These are phyloP conservation scores for Glycine soja DNA, from an alignment of 306 rosid species.

Conservation along the genomic window DNA sequence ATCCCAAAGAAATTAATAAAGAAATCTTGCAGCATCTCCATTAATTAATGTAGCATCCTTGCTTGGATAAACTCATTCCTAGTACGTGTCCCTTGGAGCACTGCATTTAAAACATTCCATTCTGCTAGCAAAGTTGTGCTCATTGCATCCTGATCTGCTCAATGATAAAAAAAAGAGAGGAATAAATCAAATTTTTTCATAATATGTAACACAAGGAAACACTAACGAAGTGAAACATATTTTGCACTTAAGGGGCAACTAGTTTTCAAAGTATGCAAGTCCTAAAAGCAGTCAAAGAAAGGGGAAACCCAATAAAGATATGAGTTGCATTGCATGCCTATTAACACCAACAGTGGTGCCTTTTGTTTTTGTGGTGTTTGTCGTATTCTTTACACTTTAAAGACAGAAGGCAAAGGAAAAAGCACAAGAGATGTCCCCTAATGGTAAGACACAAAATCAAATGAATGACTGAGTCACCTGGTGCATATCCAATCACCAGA, in stretches of 20 bases:
- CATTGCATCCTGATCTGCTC: conserved; percentile 90
- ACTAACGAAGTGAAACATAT: not conserved
- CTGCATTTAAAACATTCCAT: conserved; percentile 96
- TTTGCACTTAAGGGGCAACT: not conserved
- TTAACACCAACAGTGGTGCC: conserved; percentile 1
- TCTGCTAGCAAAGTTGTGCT: conserved; percentile 97
- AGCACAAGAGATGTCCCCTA: conserved; percentile 35
- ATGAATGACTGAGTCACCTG: conserved; percentile 53
- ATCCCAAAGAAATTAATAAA: conserved; percentile 52
- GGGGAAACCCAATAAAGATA: conserved; percentile 30
- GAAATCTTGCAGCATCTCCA: conserved; percentile 49
- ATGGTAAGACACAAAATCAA: not conserved
- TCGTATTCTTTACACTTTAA: conserved; percentile 17
- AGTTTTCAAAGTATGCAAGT: conserved; percentile 40
- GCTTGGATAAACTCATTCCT: conserved; percentile 49
- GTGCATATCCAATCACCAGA: conserved; percentile 98
- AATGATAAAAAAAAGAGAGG: not conserved
- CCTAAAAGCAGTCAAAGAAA: conserved; percentile 62
- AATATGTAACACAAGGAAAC: not conserved
- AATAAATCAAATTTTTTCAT: not conserved
- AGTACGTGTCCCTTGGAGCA: conserved; percentile 90
- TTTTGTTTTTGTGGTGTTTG: conserved; percentile 37
- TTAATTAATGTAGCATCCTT: conserved; percentile 43
- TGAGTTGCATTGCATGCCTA: conserved; percentile 36
- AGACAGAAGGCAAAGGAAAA: conserved; percentile 29